Evolutionary conservation across 257 asterid species (phyloP).

Genomic region (Solanum chilense): DNA sequence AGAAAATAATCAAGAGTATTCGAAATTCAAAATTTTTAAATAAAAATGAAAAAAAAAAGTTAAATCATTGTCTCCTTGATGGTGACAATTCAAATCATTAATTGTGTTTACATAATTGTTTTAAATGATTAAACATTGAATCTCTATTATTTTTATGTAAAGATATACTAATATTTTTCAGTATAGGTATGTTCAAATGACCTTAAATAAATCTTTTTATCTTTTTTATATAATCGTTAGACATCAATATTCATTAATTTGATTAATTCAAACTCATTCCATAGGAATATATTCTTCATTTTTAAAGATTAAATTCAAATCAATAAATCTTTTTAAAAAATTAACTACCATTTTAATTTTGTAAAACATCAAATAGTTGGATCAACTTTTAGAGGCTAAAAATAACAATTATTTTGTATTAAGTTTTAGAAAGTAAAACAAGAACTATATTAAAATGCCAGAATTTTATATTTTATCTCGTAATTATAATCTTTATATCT

Average conservation of each 20-base stretch:
- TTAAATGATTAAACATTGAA: not conserved
- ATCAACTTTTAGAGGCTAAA: not conserved
- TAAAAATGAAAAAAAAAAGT: not conserved
- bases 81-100: not conserved
- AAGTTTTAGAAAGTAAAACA: not conserved
- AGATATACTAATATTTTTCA: no score
- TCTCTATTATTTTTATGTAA: no score
- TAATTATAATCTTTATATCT: no score
- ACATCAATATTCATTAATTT: no score
- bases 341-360: not conserved
- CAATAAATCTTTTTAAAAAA: fast-evolving
- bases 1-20: no score
- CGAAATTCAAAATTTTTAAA: no score
- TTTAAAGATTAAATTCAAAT: not conserved
- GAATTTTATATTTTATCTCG: no score
- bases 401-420: no score
- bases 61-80: not conserved
- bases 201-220: no score
- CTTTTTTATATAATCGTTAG: no score
- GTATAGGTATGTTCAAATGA: not conserved
- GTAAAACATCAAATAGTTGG: not conserved
- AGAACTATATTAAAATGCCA: no score
- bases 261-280: not conserved
- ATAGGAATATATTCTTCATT: no score
- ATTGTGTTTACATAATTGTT: not conserved